phyloP scores from a whole-genome alignment of 495 filamentous ascomycete species.

The Trichoderma erinaceum region DNA sequence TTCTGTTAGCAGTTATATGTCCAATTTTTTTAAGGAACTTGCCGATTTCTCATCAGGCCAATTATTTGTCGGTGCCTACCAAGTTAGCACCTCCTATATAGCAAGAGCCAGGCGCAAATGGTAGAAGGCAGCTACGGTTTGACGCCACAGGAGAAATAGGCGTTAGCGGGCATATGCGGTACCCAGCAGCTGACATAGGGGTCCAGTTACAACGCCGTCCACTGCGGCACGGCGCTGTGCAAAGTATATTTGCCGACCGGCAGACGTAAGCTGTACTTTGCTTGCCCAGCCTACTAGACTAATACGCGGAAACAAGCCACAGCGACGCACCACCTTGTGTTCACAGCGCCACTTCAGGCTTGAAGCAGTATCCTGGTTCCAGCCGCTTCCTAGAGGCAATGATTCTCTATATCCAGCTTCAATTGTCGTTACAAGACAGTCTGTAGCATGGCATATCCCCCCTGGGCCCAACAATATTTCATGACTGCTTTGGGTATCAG shows the following conservation, averaged over 20 bases:
- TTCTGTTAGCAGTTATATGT: not conserved
- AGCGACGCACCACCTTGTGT: not conserved
- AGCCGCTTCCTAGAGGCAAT: too few species aligned
- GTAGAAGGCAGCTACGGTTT: not conserved
- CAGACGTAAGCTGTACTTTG: not conserved
- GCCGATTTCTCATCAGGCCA: not conserved
- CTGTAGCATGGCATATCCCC: too few species aligned
- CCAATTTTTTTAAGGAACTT: not conserved
- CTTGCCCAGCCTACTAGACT: not conserved
- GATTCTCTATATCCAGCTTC: too few species aligned
- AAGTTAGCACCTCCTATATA: too few species aligned
- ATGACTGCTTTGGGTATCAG: not conserved
- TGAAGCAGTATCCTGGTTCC: too few species aligned
- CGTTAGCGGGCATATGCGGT: not conserved
- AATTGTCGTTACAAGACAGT: too few species aligned
- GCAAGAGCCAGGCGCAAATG: not conserved
- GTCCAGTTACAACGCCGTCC: not conserved
- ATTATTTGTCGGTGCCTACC: not conserved
- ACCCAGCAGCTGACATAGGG: not conserved
- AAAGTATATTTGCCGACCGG: not conserved
- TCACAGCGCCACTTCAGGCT: not conserved
- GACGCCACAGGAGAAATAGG: not conserved
- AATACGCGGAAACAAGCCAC: not conserved
- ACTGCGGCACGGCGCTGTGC: not conserved
- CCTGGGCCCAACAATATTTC: too few species aligned